phyloP scores from a whole-genome alignment of 345 rosid species.

The Aethionema arabicum region DNA sequence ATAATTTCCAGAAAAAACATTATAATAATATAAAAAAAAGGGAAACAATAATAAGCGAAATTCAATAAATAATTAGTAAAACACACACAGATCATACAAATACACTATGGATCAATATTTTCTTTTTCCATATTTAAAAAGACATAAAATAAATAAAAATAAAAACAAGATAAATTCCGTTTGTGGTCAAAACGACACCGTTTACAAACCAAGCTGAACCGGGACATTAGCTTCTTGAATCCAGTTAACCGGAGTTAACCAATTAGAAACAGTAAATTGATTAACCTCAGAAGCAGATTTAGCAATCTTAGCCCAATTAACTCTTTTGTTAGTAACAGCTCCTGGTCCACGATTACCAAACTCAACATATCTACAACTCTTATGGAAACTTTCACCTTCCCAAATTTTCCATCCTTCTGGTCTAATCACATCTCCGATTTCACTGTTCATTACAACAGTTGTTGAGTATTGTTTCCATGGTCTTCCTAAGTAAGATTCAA shows the following conservation, averaged over 20 bases:
- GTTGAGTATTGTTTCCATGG: conserved; percentile 70
- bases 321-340: conserved; percentile 45
- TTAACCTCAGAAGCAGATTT: conserved; percentile 39
- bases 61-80: no score
- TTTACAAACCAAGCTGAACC: conserved; percentile 42
- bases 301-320: conserved; percentile 51
- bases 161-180: no score
- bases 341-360: conserved; percentile 69
- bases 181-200: background rate
- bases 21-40: background rate
- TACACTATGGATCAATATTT: no score
- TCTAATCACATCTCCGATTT: conserved; percentile 58
- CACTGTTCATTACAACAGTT: conserved; percentile 56
- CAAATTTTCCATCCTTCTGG: conserved; percentile 63
- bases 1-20: no score
- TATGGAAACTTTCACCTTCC: conserved; percentile 38
- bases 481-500: conserved; percentile 63
- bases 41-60: background rate
- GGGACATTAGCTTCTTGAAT: conserved; percentile 45
- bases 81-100: no score
- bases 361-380: conserved; percentile 48
- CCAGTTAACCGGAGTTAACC: conserved; percentile 49
- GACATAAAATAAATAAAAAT: no score
- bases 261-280: conserved; percentile 42
- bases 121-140: no score